A percentile compares a stretch with the other conserved stretches of the same genome.
phyloP scores from a whole-genome alignment of 148 eudicot species.

The Bassia scoparia region DNA sequence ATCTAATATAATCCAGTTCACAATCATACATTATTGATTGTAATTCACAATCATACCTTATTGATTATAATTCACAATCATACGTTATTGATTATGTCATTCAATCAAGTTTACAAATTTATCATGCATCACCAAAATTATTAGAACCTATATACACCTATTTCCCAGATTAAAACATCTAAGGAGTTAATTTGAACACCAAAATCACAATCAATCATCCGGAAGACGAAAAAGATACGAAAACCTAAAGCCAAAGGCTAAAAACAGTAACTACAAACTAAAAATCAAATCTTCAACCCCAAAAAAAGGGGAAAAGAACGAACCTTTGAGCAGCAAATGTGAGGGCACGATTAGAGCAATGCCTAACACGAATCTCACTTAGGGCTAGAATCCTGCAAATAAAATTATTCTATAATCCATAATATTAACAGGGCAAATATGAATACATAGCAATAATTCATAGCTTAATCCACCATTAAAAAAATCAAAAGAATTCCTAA shows the following conservation, averaged over 20 bases:
- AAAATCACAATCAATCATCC: too few species aligned
- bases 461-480: too few species aligned
- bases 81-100: not conserved
- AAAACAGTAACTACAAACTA: not conserved
- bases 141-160: not conserved
- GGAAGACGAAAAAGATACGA: not conserved
- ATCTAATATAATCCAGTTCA: not conserved
- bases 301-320: not conserved
- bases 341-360: slow-evolving; percentile 76
- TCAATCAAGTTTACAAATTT: not conserved
- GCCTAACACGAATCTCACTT: slow-evolving; percentile 62
- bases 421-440: too few species aligned
- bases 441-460: too few species aligned
- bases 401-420: too few species aligned
- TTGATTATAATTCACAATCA: too few species aligned
- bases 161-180: not conserved
- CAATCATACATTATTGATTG: too few species aligned
- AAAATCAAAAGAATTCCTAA: too few species aligned
- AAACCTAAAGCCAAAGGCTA: too few species aligned
- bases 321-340: slow-evolving; percentile 61
- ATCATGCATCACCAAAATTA: not conserved
- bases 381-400: too few species aligned
- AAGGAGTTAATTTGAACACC: too few species aligned
- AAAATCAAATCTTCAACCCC: not conserved
- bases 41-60: too few species aligned